These are phyloP conservation scores for Apiospora kogelbergensis DNA, from an alignment of 2,329 filamentous ascomycete species.

Conservation along the genomic window DNA sequence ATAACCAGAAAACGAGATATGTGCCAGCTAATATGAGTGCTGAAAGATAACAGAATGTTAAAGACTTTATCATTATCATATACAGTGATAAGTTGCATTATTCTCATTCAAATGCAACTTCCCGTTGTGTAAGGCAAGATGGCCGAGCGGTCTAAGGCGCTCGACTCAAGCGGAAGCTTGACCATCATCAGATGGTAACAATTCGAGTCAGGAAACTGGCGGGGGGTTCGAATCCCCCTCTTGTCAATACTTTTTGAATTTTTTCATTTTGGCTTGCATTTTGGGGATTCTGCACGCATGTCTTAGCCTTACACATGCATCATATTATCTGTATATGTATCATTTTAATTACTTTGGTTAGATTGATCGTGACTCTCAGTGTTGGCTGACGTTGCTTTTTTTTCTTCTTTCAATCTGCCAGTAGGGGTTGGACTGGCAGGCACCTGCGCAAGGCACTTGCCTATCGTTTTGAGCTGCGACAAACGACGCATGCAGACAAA, in stretches of 20 bases:
- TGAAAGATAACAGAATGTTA: too few relatives aligned
- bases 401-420: too few relatives aligned
- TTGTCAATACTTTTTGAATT: not conserved
- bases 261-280: too few relatives aligned
- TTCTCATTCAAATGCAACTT: not conserved
- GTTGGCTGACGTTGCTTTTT: not conserved
- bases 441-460: too few relatives aligned
- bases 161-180: not conserved
- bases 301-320: too few relatives aligned
- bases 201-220: constrained; percentile 8
- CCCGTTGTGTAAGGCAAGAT: constrained; percentile 3
- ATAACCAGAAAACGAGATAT: too few relatives aligned
- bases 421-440: too few relatives aligned
- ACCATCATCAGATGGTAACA: constrained; percentile 1
- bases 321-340: not conserved
- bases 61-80: not conserved
- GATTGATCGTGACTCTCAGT: not conserved
- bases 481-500: not conserved
- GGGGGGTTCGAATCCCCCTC: constrained; percentile 7
- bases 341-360: not conserved
- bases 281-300: not conserved
- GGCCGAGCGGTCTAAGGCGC: constrained; percentile 6
- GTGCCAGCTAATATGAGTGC: too few relatives aligned
- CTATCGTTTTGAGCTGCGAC: too few relatives aligned
- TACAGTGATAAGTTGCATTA: not conserved